phyloP scores from a whole-genome alignment of 2,329 filamentous ascomycete genomes.

The Xylaria sp. region DNA sequence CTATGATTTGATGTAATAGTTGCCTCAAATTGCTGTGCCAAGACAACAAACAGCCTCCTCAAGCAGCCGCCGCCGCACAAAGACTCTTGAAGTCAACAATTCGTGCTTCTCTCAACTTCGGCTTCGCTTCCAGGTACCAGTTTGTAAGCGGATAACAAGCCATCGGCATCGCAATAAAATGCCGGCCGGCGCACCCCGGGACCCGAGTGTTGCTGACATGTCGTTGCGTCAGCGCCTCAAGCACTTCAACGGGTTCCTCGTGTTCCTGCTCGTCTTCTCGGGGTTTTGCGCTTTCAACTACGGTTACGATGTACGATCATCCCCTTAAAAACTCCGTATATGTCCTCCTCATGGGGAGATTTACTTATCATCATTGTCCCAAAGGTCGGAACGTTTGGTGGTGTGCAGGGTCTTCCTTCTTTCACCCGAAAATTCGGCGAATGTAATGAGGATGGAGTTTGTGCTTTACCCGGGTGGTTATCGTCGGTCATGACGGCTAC shows the following conservation, averaged over 20 bases:
- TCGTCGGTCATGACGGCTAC: slow-evolving; percentile 35
- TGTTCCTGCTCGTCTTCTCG: slow-evolving; percentile 27
- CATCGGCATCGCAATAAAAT: slow-evolving; percentile 14
- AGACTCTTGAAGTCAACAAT: slow-evolving; percentile 11
- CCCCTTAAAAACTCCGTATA: slow-evolving; percentile 8
- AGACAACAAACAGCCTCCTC: slow-evolving; percentile 7
- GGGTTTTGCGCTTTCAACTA: slow-evolving; percentile 33
- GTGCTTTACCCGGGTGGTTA: slow-evolving; percentile 32
- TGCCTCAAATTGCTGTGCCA: neutral
- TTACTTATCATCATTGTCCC: slow-evolving; percentile 14
- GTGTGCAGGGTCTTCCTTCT: slow-evolving; percentile 31
- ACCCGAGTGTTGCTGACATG: slow-evolving; percentile 16
- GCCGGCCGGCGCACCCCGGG: slow-evolving; percentile 2
- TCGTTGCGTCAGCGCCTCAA: slow-evolving; percentile 22
- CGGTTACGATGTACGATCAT: slow-evolving; percentile 30
- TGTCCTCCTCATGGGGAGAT: slow-evolving; percentile 6
- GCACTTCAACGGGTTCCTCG: slow-evolving; percentile 32
- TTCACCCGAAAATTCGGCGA: slow-evolving; percentile 29
- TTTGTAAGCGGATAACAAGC: slow-evolving; percentile 2
- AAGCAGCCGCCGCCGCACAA: neutral
- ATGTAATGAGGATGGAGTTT: slow-evolving; percentile 27
- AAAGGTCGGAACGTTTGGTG: slow-evolving; percentile 29
- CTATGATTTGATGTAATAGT: slow-evolving; percentile 7
- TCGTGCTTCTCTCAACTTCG: slow-evolving; percentile 15
- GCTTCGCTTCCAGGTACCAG: slow-evolving; percentile 3